Evolutionary conservation across 2,329 filamentous ascomycete species (phyloP), one percentile per base, ranked within the genome.

Genomic region (Fusarium coffeatum): DNA sequence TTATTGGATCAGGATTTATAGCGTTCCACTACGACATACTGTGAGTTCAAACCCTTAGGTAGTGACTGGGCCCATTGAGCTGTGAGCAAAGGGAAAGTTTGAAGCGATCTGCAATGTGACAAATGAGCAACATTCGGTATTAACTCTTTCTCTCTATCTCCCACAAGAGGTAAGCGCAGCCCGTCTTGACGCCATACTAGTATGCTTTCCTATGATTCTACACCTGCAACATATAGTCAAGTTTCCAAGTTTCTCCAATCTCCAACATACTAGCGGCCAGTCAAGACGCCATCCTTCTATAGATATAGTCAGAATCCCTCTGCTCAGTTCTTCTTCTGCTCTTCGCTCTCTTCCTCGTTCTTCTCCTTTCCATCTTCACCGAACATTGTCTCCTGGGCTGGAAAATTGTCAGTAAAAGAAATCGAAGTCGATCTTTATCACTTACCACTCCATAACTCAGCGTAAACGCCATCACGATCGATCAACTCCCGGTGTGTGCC

Each of bases 391-490:
- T 92, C 90, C 77, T 92, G 90, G 20, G 87, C 89, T 89, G 18
- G 22, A 47, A 1, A 8, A 37, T 23, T 30, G 50, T 74, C 57
- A 74, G 70, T 46, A 27, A 43, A 11, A 15, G 22, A 30, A 41
- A 45, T 41, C 3, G 5, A 28, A n/a, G 2, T 12, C 12, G 23
- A 12, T 3, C 13, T 2, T 27, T 47, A 16, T 1, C 23, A 85
- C 90, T 85, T 83, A 93, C 91, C 90, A 82, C 90, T 94, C 95
- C 95, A 98, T 47, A 98, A 83, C 80, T 97, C 92, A 9, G 92
- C 89, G 79, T 98, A 98, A 23, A 98, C 84, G 0, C 93, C 93
- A 13, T 88, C 91, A 18, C 82, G 84, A 72, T 96, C 92, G 66
- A 98, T 89, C 62, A 99, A 82, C 78, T 96, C 88, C 63, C 91